Base-by-base conservation (phyloP, 2,329 filamentous ascomycete genomes). In the Escovopsis sp. region DNA sequence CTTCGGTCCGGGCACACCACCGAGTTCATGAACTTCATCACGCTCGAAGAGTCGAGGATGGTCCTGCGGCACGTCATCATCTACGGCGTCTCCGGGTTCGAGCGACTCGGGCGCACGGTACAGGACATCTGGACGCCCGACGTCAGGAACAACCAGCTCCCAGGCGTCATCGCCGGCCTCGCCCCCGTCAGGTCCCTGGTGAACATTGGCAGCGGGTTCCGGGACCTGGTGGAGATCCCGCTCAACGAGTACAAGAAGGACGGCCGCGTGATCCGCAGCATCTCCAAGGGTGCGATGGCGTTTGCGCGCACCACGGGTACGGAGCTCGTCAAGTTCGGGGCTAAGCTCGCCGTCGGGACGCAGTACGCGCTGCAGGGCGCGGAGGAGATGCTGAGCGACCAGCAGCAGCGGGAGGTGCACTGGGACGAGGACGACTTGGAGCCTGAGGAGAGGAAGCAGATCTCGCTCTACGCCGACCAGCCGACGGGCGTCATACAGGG, bases 1-100 rank as follows among this genome's bases (percentile, higher is more conserved):
- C 73, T 98, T 4, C 80, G 88, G 26, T 95, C 91, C 1, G 91
- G 91, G 2, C 86, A 85, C 50, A 96, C 91, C 1, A 94, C 86
- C 0, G 91, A 98, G 59, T 94, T 98, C 55, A 96, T 96, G 88
- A 98, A 98, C 60, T 95, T 98, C 58, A 74, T 98, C 49, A 84
- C 89, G 12, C 74, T 98, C 1, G 91, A 98, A 51, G 81, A 85
- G 49, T 80, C 91, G 2, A 80, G 89, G 47, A 83, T 98, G 72
- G 75, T 82, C 6, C 72, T 98, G 42, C 77, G 84, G 11, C 88
- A 89, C 57, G 83, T 85, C 26, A 96, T 98, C 51, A 77, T 96
- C 33, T 95, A 96, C 51, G 91, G 93, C 26, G 76, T 94, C 1
- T 79, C 79, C 7, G 91, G 91, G 0, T 95, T 96, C 52, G 88